Evolutionary conservation across 208 protist genomes (phyloP).

Genomic region (Phytomonas serpens): DNA sequence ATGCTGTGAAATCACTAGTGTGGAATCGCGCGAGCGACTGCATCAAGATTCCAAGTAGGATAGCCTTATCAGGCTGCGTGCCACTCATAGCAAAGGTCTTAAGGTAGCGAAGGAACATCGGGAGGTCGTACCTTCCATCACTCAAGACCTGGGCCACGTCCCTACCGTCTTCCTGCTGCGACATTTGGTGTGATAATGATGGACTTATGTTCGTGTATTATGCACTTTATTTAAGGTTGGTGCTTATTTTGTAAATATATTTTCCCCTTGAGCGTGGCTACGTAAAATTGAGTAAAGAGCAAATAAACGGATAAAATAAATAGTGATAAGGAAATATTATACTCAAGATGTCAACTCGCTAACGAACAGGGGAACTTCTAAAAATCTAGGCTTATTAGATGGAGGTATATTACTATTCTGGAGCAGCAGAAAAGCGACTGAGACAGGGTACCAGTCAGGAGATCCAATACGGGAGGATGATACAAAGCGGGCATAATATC

Average conservation of each 20-base stretch:
- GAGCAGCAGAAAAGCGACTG: background rate
- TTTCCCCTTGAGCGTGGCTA: background rate
- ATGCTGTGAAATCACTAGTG: conserved; percentile 78
- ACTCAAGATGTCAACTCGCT: background rate
- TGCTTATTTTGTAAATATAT: conserved; percentile 10
- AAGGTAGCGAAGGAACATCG: conserved; percentile 75
- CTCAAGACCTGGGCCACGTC: conserved; percentile 70
- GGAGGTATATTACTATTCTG: background rate
- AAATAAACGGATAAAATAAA: conserved; percentile 10
- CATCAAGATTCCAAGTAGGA: conserved; percentile 72
- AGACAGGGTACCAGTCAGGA: background rate
- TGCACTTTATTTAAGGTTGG: background rate
- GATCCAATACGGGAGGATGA: background rate
- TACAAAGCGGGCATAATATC: background rate
- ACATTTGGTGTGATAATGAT: conserved; percentile 11
- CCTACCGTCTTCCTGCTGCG: conserved; percentile 46
- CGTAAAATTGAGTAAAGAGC: conserved; percentile 3
- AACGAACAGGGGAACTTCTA: background rate
- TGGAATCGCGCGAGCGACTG: conserved; percentile 80
- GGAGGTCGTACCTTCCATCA: conserved; percentile 76
- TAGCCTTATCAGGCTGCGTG: conserved; percentile 60
- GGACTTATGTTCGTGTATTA: background rate
- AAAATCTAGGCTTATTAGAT: background rate
- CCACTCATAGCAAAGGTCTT: conserved; percentile 56
- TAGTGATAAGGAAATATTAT: conserved; percentile 1